phyloP scores from a whole-genome alignment of 352 stramenopile species.

The Pythium volutum region DNA sequence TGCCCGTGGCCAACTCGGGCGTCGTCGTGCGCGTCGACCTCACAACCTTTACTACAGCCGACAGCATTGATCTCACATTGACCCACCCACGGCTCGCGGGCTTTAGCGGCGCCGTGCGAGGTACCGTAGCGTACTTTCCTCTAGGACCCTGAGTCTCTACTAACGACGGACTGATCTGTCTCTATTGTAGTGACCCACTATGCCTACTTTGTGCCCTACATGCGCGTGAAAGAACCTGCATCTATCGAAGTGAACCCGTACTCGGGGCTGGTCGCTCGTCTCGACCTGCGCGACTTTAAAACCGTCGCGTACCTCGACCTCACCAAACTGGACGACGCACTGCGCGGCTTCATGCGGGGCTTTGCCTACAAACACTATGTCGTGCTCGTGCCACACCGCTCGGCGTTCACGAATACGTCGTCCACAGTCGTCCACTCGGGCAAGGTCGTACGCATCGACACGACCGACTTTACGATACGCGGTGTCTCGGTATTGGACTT shows the following conservation, averaged over 20 bases:
- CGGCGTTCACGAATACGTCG: constrained; percentile 26
- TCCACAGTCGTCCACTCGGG: constrained; percentile 37
- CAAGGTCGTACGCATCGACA: constrained; percentile 74
- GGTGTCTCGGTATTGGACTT: constrained; percentile 61
- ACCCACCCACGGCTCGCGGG: constrained; percentile 47
- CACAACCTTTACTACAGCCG: constrained; percentile 35
- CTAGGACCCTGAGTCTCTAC: no score
- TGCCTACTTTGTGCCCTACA: constrained; percentile 75
- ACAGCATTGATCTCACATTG: constrained; percentile 50
- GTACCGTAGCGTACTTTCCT: no score
- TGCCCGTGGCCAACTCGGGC: constrained; percentile 62
- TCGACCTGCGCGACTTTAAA: constrained; percentile 64
- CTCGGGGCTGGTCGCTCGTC: constrained; percentile 51
- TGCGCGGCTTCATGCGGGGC: constrained; percentile 64
- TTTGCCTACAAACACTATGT: constrained; percentile 79
- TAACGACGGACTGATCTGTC: not conserved
- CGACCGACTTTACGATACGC: constrained; percentile 46
- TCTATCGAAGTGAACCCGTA: constrained; percentile 49
- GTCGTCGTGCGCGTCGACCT: constrained; percentile 59
- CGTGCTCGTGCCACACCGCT: constrained; percentile 58
- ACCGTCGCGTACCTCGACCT: constrained; percentile 54
- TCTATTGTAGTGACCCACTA: constrained; percentile 49
- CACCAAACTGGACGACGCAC: constrained; percentile 35
- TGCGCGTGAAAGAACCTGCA: constrained; percentile 39
- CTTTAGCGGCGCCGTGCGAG: constrained; percentile 62